Conservation (phyloP, 306 rosid genomes). For the Inga oerstediana region DNA sequence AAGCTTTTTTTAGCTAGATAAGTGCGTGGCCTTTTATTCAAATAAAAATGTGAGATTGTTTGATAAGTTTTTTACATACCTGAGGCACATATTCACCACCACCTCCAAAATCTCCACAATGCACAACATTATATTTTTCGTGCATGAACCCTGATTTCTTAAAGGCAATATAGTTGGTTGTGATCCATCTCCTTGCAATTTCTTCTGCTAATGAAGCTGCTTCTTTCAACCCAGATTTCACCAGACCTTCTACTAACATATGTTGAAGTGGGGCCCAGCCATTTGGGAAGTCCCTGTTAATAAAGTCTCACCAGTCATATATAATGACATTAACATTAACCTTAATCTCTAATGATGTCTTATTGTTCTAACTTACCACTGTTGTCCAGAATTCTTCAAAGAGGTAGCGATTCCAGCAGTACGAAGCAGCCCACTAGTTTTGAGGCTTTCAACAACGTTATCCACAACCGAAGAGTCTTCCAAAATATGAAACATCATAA, state of each 20-base stretch:
- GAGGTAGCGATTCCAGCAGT: conserved; percentile 82
- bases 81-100: conserved; percentile 89
- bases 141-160: conserved; percentile 79
- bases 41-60: neutral
- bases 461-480: conserved; percentile 55
- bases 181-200: conserved; percentile 80
- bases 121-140: conserved; percentile 75
- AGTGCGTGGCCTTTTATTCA: neutral
- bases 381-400: conserved; percentile 64
- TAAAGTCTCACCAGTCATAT: neutral
- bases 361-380: conserved; percentile 56
- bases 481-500: conserved; percentile 27
- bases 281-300: conserved; percentile 86
- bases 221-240: conserved; percentile 69
- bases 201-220: conserved; percentile 74
- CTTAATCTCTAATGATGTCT: neutral
- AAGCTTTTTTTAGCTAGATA: too few species aligned
- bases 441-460: conserved; percentile 59
- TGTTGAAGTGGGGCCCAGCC: conserved; percentile 98
- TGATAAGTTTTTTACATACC: conserved; percentile 47
- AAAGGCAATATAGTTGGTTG: conserved; percentile 69
- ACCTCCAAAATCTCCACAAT: conserved; percentile 80
- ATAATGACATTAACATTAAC: neutral
- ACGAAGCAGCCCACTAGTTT: conserved; percentile 60
- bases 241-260: conserved; percentile 87